Percentiles rank a stretch among this genome's conserved stretches.
Evolutionary conservation across 306 rosid species (phyloP).

Genomic region (Canavalia ensiformis): DNA sequence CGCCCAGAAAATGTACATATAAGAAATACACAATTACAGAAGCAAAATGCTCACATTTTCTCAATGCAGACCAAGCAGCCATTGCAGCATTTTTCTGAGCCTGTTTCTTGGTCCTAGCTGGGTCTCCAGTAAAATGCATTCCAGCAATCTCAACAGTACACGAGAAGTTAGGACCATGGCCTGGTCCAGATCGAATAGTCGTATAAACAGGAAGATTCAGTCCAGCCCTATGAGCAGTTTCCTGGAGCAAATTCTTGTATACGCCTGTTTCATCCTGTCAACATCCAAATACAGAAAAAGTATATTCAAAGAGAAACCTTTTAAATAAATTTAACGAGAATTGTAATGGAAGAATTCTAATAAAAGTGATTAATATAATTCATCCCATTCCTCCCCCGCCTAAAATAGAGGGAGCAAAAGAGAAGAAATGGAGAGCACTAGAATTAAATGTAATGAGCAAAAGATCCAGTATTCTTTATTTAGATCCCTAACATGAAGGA

Average conservation of each 20-base stretch:
- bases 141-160: slow-evolving; percentile 88
- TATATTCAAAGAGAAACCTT: background rate
- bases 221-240: slow-evolving; percentile 93
- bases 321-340: background rate
- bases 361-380: slow-evolving; percentile 20
- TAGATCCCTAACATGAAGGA: slow-evolving; percentile 1
- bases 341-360: slow-evolving; percentile 20
- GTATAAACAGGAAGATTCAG: slow-evolving; percentile 79
- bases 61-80: slow-evolving; percentile 84
- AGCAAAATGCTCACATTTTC: slow-evolving; percentile 61
- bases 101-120: slow-evolving; percentile 84
- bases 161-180: slow-evolving; percentile 70
- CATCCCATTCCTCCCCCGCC: slow-evolving; percentile 23
- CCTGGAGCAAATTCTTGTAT: slow-evolving; percentile 89
- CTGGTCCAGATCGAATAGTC: slow-evolving; percentile 74
- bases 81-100: slow-evolving; percentile 90
- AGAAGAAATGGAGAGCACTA: background rate
- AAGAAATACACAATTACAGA: slow-evolving; percentile 23
- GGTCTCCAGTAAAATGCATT: slow-evolving; percentile 72
- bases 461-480: slow-evolving; percentile 24
- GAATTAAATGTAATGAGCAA: slow-evolving; percentile 11
- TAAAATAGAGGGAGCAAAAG: background rate
- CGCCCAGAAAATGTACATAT: slow-evolving; percentile 29
- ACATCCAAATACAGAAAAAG: slow-evolving; percentile 26
- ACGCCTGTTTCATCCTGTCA: slow-evolving; percentile 84